Conservation (phyloP, 2,329 filamentous ascomycete species). For the Didymella lethalis region DNA sequence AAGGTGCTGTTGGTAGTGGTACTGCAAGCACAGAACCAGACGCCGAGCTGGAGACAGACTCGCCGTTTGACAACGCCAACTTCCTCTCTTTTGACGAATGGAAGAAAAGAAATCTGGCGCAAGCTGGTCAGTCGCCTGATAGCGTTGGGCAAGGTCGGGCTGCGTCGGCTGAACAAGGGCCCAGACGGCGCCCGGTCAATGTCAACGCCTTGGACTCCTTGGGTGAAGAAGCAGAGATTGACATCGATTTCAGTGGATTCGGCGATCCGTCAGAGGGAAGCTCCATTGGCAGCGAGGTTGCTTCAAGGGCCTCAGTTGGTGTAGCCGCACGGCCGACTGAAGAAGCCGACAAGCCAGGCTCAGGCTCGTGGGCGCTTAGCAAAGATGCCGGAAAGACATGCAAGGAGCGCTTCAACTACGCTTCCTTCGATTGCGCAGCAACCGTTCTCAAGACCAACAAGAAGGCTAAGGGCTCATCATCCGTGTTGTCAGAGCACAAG, state of each 20-base stretch:
- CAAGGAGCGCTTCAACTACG: constrained; percentile 97
- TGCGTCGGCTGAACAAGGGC: constrained; percentile 52
- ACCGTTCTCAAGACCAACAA: constrained; percentile 90
- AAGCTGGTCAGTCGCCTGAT: constrained; percentile 79
- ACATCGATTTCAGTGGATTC: constrained; percentile 73
- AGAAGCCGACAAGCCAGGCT: constrained; percentile 41
- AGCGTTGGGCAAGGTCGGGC: constrained; percentile 67
- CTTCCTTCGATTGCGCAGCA: constrained; percentile 95
- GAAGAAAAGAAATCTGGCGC: constrained; percentile 91
- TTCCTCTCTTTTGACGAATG: constrained; percentile 99
- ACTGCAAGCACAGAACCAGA: constrained; percentile 48
- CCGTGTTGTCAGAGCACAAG: constrained; percentile 94
- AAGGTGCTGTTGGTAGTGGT: constrained; percentile 13
- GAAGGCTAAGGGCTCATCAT: constrained; percentile 85
- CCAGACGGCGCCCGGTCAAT: constrained; percentile 62
- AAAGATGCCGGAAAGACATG: constrained; percentile 97
- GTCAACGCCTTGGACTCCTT: constrained; percentile 77
- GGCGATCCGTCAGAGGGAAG: constrained; percentile 50
- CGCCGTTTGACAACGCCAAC: constrained; percentile 74
- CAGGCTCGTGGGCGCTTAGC: constrained; percentile 63
- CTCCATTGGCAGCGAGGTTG: constrained; percentile 27
- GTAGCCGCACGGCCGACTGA: constrained; percentile 25
- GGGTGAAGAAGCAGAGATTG: constrained; percentile 89
- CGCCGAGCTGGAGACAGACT: constrained; percentile 67
- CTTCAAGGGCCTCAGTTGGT: constrained; percentile 26